phyloP scores from a whole-genome alignment of 306 rosid genomes.

The Psophocarpus tetragonolobus region DNA sequence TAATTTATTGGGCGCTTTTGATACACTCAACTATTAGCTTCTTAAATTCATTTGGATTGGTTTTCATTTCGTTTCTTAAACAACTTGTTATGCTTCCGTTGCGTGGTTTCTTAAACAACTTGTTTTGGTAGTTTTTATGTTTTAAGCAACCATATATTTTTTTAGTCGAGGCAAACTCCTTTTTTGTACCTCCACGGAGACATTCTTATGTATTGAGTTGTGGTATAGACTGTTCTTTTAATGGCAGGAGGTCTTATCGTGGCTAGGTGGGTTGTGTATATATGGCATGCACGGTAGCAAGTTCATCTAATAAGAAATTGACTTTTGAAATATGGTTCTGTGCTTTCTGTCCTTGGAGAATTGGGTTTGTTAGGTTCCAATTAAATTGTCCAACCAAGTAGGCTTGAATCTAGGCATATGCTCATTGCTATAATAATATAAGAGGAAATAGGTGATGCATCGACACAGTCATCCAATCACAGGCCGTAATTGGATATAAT shows the following conservation, averaged over 20 bases:
- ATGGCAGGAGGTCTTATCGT: background rate
- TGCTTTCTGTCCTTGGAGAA: background rate
- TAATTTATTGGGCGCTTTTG: conserved; percentile 23
- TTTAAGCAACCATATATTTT: background rate
- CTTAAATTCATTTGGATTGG: conserved; percentile 13
- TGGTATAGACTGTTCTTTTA: background rate
- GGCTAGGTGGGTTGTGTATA: background rate
- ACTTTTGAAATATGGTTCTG: background rate
- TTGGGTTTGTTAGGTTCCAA: background rate
- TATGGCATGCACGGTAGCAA: background rate
- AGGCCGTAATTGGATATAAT: background rate
- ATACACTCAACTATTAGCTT: background rate
- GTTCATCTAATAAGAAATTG: background rate
- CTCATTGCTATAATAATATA: conserved; percentile 8
- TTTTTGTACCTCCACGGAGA: background rate
- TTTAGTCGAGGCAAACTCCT: background rate
- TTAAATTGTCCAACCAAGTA: background rate
- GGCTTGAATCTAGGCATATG: background rate
- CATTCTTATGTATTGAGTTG: background rate
- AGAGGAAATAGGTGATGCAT: too few relatives aligned
- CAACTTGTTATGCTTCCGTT: background rate
- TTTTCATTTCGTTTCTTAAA: background rate
- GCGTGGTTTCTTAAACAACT: background rate
- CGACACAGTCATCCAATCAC: too few relatives aligned
- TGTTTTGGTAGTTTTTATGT: conserved; percentile 13